Conservation (phyloP, 2,329 filamentous ascomycete species). For the Colletotrichum sp. region DNA sequence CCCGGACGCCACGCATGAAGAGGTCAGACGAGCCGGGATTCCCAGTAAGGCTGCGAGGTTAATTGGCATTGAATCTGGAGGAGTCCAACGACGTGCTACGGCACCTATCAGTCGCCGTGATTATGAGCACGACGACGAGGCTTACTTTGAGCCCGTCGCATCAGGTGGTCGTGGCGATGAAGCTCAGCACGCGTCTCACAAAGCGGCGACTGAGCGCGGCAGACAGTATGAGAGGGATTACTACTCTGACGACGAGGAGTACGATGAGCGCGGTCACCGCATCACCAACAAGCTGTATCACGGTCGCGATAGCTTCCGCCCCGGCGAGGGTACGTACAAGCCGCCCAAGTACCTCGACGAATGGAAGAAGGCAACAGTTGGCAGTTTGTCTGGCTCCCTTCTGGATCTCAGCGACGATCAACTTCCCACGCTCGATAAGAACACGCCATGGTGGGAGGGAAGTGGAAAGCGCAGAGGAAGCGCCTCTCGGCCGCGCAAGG, state of each 20-base stretch:
- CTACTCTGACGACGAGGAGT: conserved; percentile 31
- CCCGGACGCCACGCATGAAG: conserved; percentile 25
- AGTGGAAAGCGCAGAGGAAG: conserved; percentile 51
- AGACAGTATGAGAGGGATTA: conserved; percentile 23
- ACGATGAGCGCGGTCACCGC: conserved; percentile 31
- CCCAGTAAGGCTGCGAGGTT: conserved; percentile 22
- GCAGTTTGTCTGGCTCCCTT: conserved; percentile 61
- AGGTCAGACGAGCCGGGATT: conserved; percentile 2
- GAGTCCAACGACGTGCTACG: conserved; percentile 19
- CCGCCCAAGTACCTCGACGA: conserved; percentile 69
- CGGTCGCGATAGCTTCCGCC: conserved; percentile 44
- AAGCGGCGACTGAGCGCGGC: background rate
- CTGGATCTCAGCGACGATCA: conserved; percentile 60
- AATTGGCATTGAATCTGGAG: conserved; percentile 15
- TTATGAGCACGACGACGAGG: conserved; percentile 9
- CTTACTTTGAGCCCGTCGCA: background rate
- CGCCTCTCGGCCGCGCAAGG: conserved; percentile 56
- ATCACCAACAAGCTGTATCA: conserved; percentile 47
- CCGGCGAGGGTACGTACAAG: conserved; percentile 62
- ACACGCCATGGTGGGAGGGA: conserved; percentile 80
- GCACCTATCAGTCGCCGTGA: conserved; percentile 8
- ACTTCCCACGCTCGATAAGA: conserved; percentile 45
- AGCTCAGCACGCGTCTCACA: background rate
- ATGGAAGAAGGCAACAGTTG: conserved; percentile 72
- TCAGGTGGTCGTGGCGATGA: background rate